Evolutionary conservation across 225 moss, liverwort and hornwort species (phyloP).

Genomic region (Pseudoscleropodium purum): DNA sequence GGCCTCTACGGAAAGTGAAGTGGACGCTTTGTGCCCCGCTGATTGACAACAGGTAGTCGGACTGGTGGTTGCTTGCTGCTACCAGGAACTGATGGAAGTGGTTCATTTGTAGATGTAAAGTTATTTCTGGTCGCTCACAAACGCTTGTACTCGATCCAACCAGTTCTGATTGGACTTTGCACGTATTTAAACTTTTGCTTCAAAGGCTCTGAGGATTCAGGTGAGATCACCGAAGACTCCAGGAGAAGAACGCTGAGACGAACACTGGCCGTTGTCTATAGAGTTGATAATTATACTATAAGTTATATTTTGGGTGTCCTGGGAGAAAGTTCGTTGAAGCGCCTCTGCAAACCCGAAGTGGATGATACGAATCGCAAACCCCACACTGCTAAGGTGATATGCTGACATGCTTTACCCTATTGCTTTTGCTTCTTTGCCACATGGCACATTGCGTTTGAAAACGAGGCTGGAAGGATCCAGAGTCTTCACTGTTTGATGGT

Average conservation of each 20-base stretch:
- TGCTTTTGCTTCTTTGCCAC: background rate
- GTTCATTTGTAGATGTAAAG: slow-evolving; percentile 28
- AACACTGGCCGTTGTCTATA: background rate
- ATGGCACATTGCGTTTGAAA: background rate
- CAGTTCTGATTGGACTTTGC: slow-evolving; percentile 12
- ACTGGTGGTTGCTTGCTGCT: background rate
- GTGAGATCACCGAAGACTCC: background rate
- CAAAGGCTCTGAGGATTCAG: background rate
- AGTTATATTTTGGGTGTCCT: background rate
- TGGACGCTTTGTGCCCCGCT: background rate
- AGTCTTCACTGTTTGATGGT: background rate
- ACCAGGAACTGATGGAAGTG: background rate
- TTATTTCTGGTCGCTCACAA: slow-evolving; percentile 7
- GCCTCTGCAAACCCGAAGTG: background rate
- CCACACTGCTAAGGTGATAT: background rate
- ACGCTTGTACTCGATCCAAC: slow-evolving; percentile 10
- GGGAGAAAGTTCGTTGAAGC: background rate
- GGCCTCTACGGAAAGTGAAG: background rate
- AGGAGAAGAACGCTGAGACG: background rate
- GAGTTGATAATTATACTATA: background rate
- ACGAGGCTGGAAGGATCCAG: background rate
- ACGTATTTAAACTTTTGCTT: slow-evolving; percentile 24
- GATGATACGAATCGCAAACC: background rate
- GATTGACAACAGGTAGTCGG: background rate
- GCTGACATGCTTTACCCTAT: background rate